Conservation (phyloP, 2,329 filamentous ascomycete genomes). For the Didymellaceae sp. region DNA sequence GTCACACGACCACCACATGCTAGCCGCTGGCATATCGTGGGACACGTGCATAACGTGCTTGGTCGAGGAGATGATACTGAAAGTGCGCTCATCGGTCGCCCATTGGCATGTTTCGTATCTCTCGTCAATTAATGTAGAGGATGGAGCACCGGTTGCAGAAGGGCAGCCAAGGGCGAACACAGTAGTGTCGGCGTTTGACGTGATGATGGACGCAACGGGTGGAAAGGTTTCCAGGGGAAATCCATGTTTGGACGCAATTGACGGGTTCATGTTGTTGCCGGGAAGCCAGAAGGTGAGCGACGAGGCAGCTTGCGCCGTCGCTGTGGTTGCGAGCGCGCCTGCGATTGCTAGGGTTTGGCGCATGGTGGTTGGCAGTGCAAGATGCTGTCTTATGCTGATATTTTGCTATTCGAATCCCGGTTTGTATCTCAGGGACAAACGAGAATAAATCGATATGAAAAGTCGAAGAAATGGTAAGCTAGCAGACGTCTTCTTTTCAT, state of each 20-base stretch:
- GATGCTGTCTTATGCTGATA: too few relatives aligned
- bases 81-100: neutral
- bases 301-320: neutral
- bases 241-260: neutral
- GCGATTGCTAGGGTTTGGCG: neutral
- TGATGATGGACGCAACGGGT: constrained; percentile 10
- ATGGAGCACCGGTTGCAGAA: neutral
- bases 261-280: constrained; percentile 1
- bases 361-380: neutral
- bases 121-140: neutral
- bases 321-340: neutral
- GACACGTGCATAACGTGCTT: neutral
- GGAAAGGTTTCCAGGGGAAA: neutral
- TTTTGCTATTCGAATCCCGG: neutral
- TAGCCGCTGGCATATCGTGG: neutral
- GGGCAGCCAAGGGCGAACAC: constrained; percentile 13
- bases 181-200: constrained; percentile 8
- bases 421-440: neutral
- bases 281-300: constrained; percentile 8
- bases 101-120: neutral
- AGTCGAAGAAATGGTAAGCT: neutral
- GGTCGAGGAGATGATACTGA: constrained; percentile 2
- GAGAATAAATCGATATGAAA: neutral
- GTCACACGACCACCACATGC: constrained; percentile 11
- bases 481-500: neutral